A percentile compares a stretch with the other conserved stretches of the same genome.
Conservation (phyloP, 257 asterid species). For the Parsonsia alboflavescens region DNA sequence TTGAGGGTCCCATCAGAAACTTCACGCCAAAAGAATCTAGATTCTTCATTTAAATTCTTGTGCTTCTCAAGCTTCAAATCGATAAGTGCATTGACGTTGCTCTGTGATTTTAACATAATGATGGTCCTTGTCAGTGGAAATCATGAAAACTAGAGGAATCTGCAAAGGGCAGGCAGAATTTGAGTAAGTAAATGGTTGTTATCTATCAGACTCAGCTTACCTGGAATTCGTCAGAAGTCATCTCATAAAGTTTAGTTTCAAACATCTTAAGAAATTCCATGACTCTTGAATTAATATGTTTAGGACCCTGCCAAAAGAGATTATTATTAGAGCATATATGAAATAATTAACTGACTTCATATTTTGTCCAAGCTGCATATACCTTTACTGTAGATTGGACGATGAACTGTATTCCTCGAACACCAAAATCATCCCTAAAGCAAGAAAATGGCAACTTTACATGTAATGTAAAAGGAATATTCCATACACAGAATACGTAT, state of each 20-base stretch:
- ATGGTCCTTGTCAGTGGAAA: slow-evolving; percentile 21
- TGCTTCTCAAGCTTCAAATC: slow-evolving; percentile 96
- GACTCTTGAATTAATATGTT: slow-evolving; percentile 77
- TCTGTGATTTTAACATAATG: slow-evolving; percentile 40
- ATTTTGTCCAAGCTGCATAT: slow-evolving; percentile 10
- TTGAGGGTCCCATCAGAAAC: slow-evolving; percentile 80
- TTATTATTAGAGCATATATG: slow-evolving; percentile 7
- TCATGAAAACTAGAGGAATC: neutral
- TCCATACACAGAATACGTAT: neutral
- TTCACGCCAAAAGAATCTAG: slow-evolving; percentile 74
- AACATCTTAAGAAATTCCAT: slow-evolving; percentile 79
- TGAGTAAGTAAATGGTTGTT: neutral
- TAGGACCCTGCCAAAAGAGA: slow-evolving; percentile 70
- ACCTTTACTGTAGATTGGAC: slow-evolving; percentile 92
- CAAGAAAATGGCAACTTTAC: neutral
- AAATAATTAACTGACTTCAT: slow-evolving; percentile 9
- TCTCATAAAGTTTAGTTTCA: slow-evolving; percentile 75
- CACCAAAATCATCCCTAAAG: slow-evolving; percentile 79
- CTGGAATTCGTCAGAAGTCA: slow-evolving; percentile 82
- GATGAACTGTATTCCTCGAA: slow-evolving; percentile 88
- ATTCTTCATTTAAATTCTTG: slow-evolving; percentile 85
- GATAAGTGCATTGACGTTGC: slow-evolving; percentile 71
- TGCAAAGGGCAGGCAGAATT: neutral
- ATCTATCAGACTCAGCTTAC: slow-evolving; percentile 22
- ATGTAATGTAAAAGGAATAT: neutral